Base-by-base conservation (phyloP, 345 rosid genomes). In the Raphanus sativus region DNA sequence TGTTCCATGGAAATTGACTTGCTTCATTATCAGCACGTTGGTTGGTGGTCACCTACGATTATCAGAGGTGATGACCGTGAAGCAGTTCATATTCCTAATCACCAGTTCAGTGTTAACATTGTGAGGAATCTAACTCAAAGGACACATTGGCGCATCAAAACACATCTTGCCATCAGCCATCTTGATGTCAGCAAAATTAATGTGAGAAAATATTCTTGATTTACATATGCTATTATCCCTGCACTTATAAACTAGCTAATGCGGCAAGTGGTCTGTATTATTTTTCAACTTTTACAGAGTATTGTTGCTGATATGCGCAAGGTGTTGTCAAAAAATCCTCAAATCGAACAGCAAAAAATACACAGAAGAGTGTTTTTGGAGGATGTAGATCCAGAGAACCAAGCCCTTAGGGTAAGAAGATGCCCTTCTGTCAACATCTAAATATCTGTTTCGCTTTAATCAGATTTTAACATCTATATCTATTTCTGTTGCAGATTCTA, bases 11-110 rank as follows among this genome's bases (percentile, higher is more conserved):
- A 61, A 50, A 21, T 67, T 80, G 40, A 70, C 9, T 33, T 28
- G 11, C 70, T 78, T 30, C 72, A 70, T 64, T 72, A 69, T 62
- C 85, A 94, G 97, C 90, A 86, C 54, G 97, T 94, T 17, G 97
- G 98, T 69, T 94, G 98, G 97, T 94, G 98, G 98, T 91, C 97
- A 40, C 97, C 97, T 59, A 94, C 98, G 73, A 75, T 94, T 66
- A 87, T 94, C 83, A 88, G 97, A 83, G 98, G 95, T 62, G 97
- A 94, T 80, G 97, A 94, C 81, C 96, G 97, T 38, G 98, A 94
- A 84, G 97, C 97, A 48, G 86, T 91, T 79, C 97, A 94, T 81
- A 94, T 94, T 82, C 98, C 98, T 28, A 94, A 94, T 87, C 97
- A 91, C 77, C 88, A 90, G 79, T 94, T 94, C 67, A 89, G 89